Conservation (phyloP, 805 yeast genomes). For the Brettanomyces sp. region DNA sequence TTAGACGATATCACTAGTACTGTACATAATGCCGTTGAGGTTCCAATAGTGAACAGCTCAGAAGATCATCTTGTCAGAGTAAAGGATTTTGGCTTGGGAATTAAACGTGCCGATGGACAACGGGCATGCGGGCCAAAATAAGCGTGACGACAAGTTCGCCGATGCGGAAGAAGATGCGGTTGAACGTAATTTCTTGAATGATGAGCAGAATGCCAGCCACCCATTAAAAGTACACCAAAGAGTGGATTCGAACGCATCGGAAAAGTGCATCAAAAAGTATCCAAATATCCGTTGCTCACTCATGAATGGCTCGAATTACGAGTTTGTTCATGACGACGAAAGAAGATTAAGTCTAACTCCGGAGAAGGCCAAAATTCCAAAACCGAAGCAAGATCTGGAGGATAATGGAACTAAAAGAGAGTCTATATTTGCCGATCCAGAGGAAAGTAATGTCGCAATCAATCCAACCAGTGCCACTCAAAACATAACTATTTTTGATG, state of each 20-base stretch:
- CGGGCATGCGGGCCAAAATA: neutral
- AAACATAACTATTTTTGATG: constrained; percentile 6
- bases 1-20: constrained; percentile 21
- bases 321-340: constrained; percentile 15
- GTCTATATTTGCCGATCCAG: constrained; percentile 22
- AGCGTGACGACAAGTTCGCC: constrained; percentile 16
- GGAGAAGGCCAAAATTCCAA: constrained; percentile 11
- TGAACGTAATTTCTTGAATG: constrained; percentile 4
- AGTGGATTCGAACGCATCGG: constrained; percentile 18
- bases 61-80: constrained; percentile 10
- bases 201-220: constrained; percentile 4
- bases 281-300: constrained; percentile 19
- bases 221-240: constrained; percentile 19
- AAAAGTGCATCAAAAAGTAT: constrained; percentile 4
- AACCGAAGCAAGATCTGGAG: neutral
- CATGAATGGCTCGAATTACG: constrained; percentile 19
- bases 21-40: constrained; percentile 23
- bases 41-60: constrained; percentile 18
- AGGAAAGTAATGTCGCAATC: constrained; percentile 9
- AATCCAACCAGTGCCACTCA: neutral
- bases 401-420: constrained; percentile 2
- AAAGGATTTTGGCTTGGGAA: neutral
- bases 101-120: neutral
- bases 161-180: constrained; percentile 18
- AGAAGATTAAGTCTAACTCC: constrained; percentile 19